These are phyloP conservation scores for Aspergillus cristatus DNA, from an alignment of 495 filamentous ascomycete genomes.

Conservation along the genomic window DNA sequence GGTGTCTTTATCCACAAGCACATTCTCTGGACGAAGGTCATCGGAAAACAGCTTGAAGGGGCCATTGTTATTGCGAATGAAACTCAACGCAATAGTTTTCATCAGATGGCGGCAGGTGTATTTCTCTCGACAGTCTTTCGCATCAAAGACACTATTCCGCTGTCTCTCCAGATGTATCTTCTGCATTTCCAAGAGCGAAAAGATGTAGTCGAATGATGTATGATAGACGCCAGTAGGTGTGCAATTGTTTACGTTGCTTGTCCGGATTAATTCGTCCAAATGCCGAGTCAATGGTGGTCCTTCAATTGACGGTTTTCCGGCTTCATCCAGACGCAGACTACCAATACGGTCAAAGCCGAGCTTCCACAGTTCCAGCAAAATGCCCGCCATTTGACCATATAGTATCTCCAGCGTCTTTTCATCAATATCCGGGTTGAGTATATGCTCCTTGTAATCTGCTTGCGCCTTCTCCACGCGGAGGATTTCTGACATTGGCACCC, in stretches of 20 bases:
- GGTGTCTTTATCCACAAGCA: slow-evolving; percentile 12
- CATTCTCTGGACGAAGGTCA: slow-evolving; percentile 19
- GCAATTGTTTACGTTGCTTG: slow-evolving; percentile 1
- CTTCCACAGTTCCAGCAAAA: slow-evolving; percentile 22
- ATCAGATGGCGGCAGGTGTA: slow-evolving; percentile 16
- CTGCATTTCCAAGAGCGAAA: slow-evolving; percentile 30
- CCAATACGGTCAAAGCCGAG: slow-evolving; percentile 9
- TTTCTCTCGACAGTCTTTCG: slow-evolving; percentile 30
- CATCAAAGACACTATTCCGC: slow-evolving; percentile 29
- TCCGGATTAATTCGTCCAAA: slow-evolving; percentile 17
- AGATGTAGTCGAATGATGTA: slow-evolving; percentile 29
- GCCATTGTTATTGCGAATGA: slow-evolving; percentile 10
- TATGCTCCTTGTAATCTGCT: slow-evolving; percentile 5
- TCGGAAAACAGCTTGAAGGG: slow-evolving; percentile 26
- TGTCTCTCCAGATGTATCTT: slow-evolving; percentile 28
- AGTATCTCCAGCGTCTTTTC: slow-evolving; percentile 13
- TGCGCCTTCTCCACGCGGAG: slow-evolving; percentile 12
- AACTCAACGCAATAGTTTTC: slow-evolving; percentile 12
- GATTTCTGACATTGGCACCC: no score
- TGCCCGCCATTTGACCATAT: slow-evolving; percentile 23
- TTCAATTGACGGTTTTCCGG: neutral
- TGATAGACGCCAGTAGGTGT: slow-evolving; percentile 1
- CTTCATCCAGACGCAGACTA: neutral
- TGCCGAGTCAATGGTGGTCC: slow-evolving; percentile 13
- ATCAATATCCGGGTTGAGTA: slow-evolving; percentile 18